These are phyloP conservation scores for Cetraspora pellucida DNA, from an alignment of 192 early-diverging fungal species.

Conservation along the genomic window DNA sequence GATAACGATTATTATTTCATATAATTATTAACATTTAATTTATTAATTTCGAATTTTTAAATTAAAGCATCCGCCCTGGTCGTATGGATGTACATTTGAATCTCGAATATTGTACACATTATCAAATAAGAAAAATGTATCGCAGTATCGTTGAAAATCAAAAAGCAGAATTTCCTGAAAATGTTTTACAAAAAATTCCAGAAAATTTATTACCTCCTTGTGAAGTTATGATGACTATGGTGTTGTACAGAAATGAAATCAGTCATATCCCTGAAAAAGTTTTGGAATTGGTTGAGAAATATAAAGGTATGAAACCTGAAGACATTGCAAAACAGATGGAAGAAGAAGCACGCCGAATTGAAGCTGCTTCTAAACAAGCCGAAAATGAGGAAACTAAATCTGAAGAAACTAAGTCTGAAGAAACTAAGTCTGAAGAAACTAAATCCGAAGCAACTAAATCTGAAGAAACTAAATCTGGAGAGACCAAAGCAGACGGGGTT, in stretches of 20 bases:
- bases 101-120: slow-evolving; percentile 61
- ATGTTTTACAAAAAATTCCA: slow-evolving; percentile 41
- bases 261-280: slow-evolving; percentile 36
- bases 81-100: slow-evolving; percentile 67
- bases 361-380: neutral
- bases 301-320: slow-evolving; percentile 8
- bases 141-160: slow-evolving; percentile 44
- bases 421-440: too few relatives aligned
- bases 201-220: slow-evolving; percentile 62
- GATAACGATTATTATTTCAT: too few relatives aligned
- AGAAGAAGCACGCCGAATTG: neutral
- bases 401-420: too few relatives aligned
- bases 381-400: too few relatives aligned
- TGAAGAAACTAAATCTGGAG: too few relatives aligned
- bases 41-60: too few relatives aligned
- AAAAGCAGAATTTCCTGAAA: slow-evolving; percentile 29
- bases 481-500: too few relatives aligned
- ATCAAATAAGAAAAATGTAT: slow-evolving; percentile 62
- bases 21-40: neutral
- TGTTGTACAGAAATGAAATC: slow-evolving; percentile 49
- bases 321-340: slow-evolving; percentile 14
- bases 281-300: slow-evolving; percentile 31
- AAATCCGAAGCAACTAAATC: too few relatives aligned
- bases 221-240: slow-evolving; percentile 63
- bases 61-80: slow-evolving; percentile 57